Conservation (phyloP, 2,329 filamentous ascomycete genomes). For the Colletotrichum caudatum region DNA sequence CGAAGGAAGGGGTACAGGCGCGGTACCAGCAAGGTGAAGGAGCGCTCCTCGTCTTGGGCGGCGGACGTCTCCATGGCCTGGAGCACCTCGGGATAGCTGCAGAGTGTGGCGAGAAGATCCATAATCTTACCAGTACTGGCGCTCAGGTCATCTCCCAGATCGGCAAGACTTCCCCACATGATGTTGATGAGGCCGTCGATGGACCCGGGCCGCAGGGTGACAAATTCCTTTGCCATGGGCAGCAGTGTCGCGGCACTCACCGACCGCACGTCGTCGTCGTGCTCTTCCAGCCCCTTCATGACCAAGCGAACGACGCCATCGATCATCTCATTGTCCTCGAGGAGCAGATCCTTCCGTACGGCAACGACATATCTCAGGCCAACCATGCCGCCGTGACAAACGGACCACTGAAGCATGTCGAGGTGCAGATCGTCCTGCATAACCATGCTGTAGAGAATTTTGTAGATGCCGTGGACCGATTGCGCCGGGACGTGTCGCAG, state of each 20-base stretch:
- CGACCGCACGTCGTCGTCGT: constrained; percentile 94
- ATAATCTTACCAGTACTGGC: constrained; percentile 98
- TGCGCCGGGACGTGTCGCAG: constrained; percentile 83
- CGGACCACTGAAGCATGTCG: constrained; percentile 85
- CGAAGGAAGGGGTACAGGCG: constrained; percentile 95
- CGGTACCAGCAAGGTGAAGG: constrained; percentile 92
- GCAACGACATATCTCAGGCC: constrained; percentile 95
- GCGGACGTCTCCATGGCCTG: constrained; percentile 95
- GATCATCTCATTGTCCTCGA: constrained; percentile 86
- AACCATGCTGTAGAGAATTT: constrained; percentile 86
- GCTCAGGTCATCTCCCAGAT: constrained; percentile 95
- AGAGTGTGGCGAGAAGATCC: constrained; percentile 96
- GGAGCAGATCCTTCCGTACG: constrained; percentile 89
- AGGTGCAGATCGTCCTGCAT: constrained; percentile 87
- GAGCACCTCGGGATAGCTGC: constrained; percentile 91
- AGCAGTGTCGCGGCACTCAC: constrained; percentile 98
- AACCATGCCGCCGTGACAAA: constrained; percentile 98
- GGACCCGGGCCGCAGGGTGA: constrained; percentile 82
- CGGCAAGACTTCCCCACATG: constrained; percentile 96
- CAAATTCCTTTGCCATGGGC: constrained; percentile 95
- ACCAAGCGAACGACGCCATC: constrained; percentile 93
- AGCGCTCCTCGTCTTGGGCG: constrained; percentile 83
- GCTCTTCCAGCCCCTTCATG: constrained; percentile 92
- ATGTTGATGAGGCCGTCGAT: constrained; percentile 89
- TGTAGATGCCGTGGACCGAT: constrained; percentile 88